These are phyloP conservation scores for Fennellomyces sp. DNA, from an alignment of 371 early-diverging fungal species.

Conservation along the genomic window DNA sequence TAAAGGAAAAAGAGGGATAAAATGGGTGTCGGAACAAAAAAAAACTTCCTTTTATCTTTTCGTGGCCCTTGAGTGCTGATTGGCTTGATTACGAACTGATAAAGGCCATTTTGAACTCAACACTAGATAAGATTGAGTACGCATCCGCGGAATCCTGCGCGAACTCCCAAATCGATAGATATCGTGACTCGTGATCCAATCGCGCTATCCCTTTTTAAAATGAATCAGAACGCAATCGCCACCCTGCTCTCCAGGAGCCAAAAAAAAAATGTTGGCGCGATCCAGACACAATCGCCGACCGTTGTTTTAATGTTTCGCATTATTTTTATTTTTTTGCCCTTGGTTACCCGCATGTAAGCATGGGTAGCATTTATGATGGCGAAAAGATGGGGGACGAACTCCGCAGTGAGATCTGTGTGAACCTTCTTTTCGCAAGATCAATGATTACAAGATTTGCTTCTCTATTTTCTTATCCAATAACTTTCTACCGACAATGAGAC, in stretches of 20 bases:
- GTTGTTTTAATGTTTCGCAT: too few species aligned
- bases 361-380: too few species aligned
- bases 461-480: too few species aligned
- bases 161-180: neutral
- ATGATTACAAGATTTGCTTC: too few species aligned
- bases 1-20: constrained; percentile 5
- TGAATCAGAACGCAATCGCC: neutral
- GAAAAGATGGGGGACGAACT: too few species aligned
- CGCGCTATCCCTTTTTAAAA: neutral
- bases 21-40: constrained; percentile 1
- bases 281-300: too few species aligned
- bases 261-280: too few species aligned
- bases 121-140: neutral
- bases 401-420: too few species aligned
- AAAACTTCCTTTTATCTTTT: constrained; percentile 9
- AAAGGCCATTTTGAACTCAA: neutral
- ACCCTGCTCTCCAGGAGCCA: neutral
- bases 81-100: constrained; percentile 12
- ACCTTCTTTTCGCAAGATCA: too few species aligned
- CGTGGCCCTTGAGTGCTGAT: neutral
- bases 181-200: constrained; percentile 1
- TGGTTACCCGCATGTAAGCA: too few species aligned
- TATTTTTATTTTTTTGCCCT: too few species aligned
- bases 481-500: too few species aligned
- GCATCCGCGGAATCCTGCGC: neutral